Evolutionary conservation across 2,329 filamentous ascomycete genomes (phyloP), one percentile per base, ranked within the genome.

Genomic region (Pleoardoris graminearum): DNA sequence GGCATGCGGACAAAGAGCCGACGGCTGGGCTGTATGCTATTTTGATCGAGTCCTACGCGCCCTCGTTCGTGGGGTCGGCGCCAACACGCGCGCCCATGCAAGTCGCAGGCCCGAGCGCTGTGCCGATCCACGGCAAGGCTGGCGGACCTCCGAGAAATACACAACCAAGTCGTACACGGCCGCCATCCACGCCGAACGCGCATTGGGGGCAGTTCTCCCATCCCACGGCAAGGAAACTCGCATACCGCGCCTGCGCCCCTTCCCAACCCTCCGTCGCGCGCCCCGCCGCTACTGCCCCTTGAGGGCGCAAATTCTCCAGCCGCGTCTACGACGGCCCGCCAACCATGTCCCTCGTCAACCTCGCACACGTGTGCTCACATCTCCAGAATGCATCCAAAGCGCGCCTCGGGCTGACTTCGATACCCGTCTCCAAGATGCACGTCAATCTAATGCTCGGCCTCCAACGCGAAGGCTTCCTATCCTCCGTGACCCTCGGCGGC

Each of bases 351-450:
- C 82, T 96, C 76, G 79, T 83, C 70, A 85, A 87, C 75, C 82
- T 96, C 59, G 82, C 85, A 65, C 80, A 93, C 79, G 85, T 92
- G 76, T 95, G 90, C 81, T 91, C 91, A 61, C 91, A 96, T 78
- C 82, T 97, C 51, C 90, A 94, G 74, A 97, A 97, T 79, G 90
- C 89, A 61, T 88, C 88, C 51, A 86, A 86, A 67, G 90, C 89
- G n/a, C 86, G 88, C 1, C 85, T 97, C 0, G 89, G 88, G 61
- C 80, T 96, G 45, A 96, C 92, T 27, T 95, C 90, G 7, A 82
- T 96, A 58, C 85, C 87, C 39, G 87, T 88, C 77, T 87, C 85
- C 44, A 92, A 92, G 62, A 85, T 91, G 71, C 91, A 94, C 79
- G 85, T 95, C 57, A 79, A 79, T 38, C 79, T 96, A 14, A 82